Percentiles rank a stretch among this genome's conserved stretches.
phyloP scores from a whole-genome alignment of 306 rosid species.

The Malus orientalis region DNA sequence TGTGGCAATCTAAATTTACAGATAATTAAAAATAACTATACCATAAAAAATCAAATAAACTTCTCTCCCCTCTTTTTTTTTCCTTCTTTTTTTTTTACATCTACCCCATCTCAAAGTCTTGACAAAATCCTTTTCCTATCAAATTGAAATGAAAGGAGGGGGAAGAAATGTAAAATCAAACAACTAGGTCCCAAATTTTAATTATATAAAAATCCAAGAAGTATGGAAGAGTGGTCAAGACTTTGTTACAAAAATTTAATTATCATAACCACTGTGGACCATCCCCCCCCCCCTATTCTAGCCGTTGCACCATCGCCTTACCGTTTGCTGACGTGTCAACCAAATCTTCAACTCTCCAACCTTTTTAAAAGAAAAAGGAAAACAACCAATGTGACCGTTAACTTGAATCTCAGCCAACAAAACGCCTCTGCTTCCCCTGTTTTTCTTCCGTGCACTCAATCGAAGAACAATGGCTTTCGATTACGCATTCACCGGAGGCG shows the following conservation, averaged over 20 bases:
- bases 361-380: not conserved
- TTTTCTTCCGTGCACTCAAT: not conserved
- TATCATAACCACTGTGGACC: slow-evolving; percentile 14
- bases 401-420: slow-evolving; percentile 14
- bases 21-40: no score
- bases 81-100: no score
- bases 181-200: not conserved
- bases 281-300: slow-evolving; percentile 19
- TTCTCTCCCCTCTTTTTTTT: no score
- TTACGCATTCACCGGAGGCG: slow-evolving; percentile 47
- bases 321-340: slow-evolving; percentile 18
- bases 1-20: no score
- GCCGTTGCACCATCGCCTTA: slow-evolving; percentile 38
- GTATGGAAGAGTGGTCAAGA: not conserved
- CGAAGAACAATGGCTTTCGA: slow-evolving; percentile 49
- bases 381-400: slow-evolving; percentile 49
- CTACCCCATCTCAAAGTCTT: no score
- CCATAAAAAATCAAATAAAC: no score
- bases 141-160: no score
- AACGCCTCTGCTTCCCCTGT: slow-evolving; percentile 6
- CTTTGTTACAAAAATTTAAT: not conserved
- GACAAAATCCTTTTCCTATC: no score
- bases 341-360: slow-evolving; percentile 5
- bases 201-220: not conserved
- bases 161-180: not conserved